Conservation (phyloP, 2,329 filamentous ascomycete species). For the Scortechinia acanthostroma region DNA sequence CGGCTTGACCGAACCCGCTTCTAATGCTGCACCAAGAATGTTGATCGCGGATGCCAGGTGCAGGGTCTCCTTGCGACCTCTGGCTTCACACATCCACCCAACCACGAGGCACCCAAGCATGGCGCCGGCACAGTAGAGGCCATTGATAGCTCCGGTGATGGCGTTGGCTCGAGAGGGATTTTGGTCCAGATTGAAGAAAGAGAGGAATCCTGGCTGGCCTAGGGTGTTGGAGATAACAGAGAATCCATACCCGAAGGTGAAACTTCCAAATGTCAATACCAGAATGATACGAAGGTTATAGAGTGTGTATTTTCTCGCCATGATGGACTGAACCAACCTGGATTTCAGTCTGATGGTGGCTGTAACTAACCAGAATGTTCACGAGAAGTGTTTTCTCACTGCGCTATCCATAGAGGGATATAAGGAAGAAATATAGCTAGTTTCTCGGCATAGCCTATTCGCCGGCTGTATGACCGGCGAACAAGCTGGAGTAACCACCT, state of each 20-base stretch:
- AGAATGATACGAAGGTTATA: too few relatives aligned
- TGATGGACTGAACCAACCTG: too few relatives aligned
- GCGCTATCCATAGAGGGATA: too few relatives aligned
- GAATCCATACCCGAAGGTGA: conserved; percentile 3
- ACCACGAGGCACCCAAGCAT: conserved; percentile 5
- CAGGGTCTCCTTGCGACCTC: conserved; percentile 5
- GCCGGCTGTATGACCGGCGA: too few relatives aligned
- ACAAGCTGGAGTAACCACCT: too few relatives aligned
- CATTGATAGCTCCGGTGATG: conserved; percentile 5
- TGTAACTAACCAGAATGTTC: too few relatives aligned
- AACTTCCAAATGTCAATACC: conserved; percentile 1
- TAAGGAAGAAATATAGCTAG: too few relatives aligned
- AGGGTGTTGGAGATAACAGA: conserved; percentile 2
- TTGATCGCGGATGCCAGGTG: conserved; percentile 9
- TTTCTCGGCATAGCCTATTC: too few relatives aligned
- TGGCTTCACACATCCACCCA: conserved; percentile 5
- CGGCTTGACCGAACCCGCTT: conserved; percentile 11
- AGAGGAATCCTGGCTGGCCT: conserved; percentile 2
- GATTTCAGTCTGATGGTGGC: too few relatives aligned
- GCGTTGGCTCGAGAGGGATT: neutral
- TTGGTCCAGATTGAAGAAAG: conserved; percentile 2
- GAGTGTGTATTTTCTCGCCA: too few relatives aligned
- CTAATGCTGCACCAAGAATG: conserved; percentile 15
- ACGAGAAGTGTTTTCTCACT: too few relatives aligned
- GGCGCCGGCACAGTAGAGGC: conserved; percentile 6